Conservation (phyloP, 1,284 basidiomycete species). For the Sporisorium iseilematis-ciliati region DNA sequence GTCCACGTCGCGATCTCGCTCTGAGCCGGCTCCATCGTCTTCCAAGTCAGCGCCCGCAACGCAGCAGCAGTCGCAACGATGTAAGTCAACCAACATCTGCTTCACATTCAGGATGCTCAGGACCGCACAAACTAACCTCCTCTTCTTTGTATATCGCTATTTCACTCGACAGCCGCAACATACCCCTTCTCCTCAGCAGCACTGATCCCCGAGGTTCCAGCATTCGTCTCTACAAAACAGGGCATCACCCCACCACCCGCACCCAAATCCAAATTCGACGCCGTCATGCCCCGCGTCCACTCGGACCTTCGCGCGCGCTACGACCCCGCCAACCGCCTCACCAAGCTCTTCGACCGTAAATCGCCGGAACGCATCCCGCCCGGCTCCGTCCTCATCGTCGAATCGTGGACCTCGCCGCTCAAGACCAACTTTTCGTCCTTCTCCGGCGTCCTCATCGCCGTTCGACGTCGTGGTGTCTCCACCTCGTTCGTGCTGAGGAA, state of each 20-base stretch:
- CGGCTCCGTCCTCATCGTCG: conserved; percentile 66
- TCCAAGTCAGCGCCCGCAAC: conserved; percentile 12
- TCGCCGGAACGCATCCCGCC: conserved; percentile 60
- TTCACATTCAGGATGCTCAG: neutral
- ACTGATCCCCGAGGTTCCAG: conserved; percentile 35
- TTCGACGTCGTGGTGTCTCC: conserved; percentile 61
- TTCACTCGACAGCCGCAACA: conserved; percentile 14
- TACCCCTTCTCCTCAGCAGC: conserved; percentile 60
- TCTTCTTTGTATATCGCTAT: neutral
- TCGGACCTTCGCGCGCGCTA: conserved; percentile 56
- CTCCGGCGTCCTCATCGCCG: conserved; percentile 65
- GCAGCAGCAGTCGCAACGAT: conserved; percentile 24
- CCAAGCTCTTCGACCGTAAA: conserved; percentile 62
- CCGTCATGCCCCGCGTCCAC: conserved; percentile 61
- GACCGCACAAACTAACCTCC: neutral
- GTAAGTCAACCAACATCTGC: conserved; percentile 13
- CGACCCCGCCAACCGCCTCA: conserved; percentile 60
- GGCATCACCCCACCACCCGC: conserved; percentile 45
- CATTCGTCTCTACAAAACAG: conserved; percentile 40
- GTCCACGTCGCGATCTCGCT: conserved; percentile 26
- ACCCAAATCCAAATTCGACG: conserved; percentile 47
- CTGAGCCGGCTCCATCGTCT: conserved; percentile 8
- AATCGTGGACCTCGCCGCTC: conserved; percentile 60
- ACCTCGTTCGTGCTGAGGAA: conserved; percentile 67
- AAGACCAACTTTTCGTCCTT: conserved; percentile 63